Evolutionary conservation across 352 stramenopile species (phyloP).

Genomic region (Lagenidium giganteum): DNA sequence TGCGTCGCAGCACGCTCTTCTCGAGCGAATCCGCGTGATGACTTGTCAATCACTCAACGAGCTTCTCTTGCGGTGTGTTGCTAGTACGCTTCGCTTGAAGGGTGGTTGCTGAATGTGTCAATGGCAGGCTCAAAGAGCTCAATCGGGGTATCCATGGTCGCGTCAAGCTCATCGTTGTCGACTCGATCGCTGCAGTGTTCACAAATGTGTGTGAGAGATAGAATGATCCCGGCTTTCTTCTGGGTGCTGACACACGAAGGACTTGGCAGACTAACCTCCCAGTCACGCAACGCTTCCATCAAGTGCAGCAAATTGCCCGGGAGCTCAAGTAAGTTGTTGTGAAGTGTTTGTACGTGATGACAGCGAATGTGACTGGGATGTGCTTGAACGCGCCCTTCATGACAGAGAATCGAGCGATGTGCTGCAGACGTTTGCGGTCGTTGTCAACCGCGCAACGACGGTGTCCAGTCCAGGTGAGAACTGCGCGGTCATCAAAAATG

Average conservation of each 20-base stretch:
- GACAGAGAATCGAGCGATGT: slow-evolving; percentile 56
- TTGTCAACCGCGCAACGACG: slow-evolving; percentile 62
- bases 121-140: slow-evolving; percentile 64
- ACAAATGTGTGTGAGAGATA: slow-evolving; percentile 31
- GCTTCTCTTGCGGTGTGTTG: too few relatives aligned
- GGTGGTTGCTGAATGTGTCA: too few relatives aligned
- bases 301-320: slow-evolving; percentile 11
- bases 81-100: too few relatives aligned
- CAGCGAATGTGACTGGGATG: too few relatives aligned
- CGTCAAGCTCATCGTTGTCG: slow-evolving; percentile 64
- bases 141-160: too few relatives aligned
- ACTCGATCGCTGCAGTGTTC: slow-evolving; percentile 64
- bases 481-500: not conserved
- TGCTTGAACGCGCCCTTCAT: too few relatives aligned
- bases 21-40: slow-evolving; percentile 11
- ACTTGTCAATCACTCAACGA: too few relatives aligned
- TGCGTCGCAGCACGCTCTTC: slow-evolving; percentile 2
- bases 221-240: too few relatives aligned
- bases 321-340: slow-evolving; percentile 17
- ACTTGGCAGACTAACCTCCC: too few relatives aligned
- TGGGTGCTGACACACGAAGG: too few relatives aligned
- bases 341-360: too few relatives aligned
- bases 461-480: slow-evolving; percentile 18
- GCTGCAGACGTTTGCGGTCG: slow-evolving; percentile 53
- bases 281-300: slow-evolving; percentile 15